Percentiles rank a stretch among this genome's conserved stretches.
phyloP scores from a whole-genome alignment of 129 eudicot genomes.

The Lonicera japonica region DNA sequence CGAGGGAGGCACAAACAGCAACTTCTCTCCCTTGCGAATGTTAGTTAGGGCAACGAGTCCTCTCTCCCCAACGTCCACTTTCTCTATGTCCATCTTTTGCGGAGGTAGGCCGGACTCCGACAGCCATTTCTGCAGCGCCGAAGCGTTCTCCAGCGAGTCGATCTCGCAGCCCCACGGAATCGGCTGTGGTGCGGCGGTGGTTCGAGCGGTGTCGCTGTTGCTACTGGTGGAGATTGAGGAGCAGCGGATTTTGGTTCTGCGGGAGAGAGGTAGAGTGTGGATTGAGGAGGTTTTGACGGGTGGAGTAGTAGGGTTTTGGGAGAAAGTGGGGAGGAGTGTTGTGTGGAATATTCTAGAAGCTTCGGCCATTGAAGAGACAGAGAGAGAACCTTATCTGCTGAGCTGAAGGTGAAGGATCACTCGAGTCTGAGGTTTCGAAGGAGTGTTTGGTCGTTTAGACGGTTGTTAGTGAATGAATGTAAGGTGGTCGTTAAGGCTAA shows the following conservation, averaged over 20 bases:
- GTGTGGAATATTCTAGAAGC: conserved; percentile 44
- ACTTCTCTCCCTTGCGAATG: conserved; percentile 76
- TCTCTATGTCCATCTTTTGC: conserved; percentile 78
- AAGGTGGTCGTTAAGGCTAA: no score
- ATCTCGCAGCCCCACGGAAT: conserved; percentile 87
- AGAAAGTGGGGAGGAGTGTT: conserved; percentile 34
- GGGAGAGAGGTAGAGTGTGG: conserved; percentile 7
- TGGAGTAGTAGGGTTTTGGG: conserved; percentile 21
- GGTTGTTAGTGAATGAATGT: neutral
- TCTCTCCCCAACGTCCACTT: conserved; percentile 87
- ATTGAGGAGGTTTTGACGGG: conserved; percentile 9
- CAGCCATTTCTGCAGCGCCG: conserved; percentile 74
- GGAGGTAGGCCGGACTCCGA: conserved; percentile 62
- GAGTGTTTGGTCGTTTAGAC: neutral
- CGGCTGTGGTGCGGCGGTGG: conserved; percentile 2
- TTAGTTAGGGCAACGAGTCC: conserved; percentile 81
- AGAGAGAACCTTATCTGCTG: conserved; percentile 34
- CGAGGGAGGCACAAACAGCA: conserved; percentile 91
- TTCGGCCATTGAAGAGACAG: conserved; percentile 43
- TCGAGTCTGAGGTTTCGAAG: neutral
- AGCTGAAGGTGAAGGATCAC: neutral
- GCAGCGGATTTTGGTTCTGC: conserved; percentile 38
- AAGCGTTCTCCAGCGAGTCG: conserved; percentile 79
- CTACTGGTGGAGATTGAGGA: conserved; percentile 53
- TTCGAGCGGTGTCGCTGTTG: conserved; percentile 19